Evolutionary conservation across 2,329 filamentous ascomycete species (phyloP).

Genomic region (Pyrenophora graminea): DNA sequence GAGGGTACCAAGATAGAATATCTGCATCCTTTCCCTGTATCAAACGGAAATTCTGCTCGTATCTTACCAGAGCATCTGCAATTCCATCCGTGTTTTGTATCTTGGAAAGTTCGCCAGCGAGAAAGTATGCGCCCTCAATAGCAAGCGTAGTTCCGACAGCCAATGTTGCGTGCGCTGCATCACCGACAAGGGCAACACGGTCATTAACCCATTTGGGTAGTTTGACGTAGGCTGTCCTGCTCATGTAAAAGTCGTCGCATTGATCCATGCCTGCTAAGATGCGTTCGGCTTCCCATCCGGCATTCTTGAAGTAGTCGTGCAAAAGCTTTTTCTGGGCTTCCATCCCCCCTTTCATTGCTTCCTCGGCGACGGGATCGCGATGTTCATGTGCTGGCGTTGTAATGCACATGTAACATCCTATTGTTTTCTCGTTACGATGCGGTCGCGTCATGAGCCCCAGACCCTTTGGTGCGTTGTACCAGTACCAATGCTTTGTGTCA

Average conservation of each 20-base stretch:
- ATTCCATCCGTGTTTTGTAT: slow-evolving; percentile 21
- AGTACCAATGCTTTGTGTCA: slow-evolving; percentile 30
- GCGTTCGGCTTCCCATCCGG: slow-evolving; percentile 53
- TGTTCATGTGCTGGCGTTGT: slow-evolving; percentile 18
- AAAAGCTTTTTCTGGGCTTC: slow-evolving; percentile 50
- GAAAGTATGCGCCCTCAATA: slow-evolving; percentile 45
- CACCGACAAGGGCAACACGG: slow-evolving; percentile 58
- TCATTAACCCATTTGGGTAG: slow-evolving; percentile 52
- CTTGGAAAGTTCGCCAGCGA: slow-evolving; percentile 45
- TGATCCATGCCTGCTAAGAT: slow-evolving; percentile 50
- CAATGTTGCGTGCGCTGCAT: slow-evolving; percentile 52
- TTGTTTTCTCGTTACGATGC: slow-evolving; percentile 30
- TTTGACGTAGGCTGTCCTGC: slow-evolving; percentile 52
- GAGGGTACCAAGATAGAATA: slow-evolving; percentile 16
- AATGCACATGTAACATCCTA: slow-evolving; percentile 34
- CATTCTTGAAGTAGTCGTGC: slow-evolving; percentile 40
- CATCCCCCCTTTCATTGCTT: slow-evolving; percentile 34
- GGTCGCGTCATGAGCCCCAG: slow-evolving; percentile 31
- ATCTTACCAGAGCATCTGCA: slow-evolving; percentile 23
- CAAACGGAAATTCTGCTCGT: slow-evolving; percentile 27
- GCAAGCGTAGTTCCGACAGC: slow-evolving; percentile 41
- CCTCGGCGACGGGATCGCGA: slow-evolving; percentile 20
- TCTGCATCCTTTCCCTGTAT: slow-evolving; percentile 21
- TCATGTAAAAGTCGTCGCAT: slow-evolving; percentile 54
- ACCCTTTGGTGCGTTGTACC: slow-evolving; percentile 31